Percentiles rank a stretch among this genome's conserved stretches.
phyloP scores from a whole-genome alignment of 805 yeast genomes.

The Dipodascopsis tothii region DNA sequence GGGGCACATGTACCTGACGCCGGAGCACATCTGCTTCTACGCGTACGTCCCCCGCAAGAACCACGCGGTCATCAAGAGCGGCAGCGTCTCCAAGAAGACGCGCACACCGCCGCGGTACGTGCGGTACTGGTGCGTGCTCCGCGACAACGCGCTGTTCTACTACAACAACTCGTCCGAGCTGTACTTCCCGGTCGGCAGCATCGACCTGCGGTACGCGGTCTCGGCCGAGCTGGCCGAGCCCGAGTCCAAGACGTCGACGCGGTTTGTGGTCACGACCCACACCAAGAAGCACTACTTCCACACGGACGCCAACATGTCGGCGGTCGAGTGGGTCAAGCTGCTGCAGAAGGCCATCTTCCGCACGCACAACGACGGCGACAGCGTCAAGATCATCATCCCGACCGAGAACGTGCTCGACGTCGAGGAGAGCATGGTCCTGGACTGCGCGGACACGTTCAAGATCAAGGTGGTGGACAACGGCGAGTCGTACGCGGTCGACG shows the following conservation, averaged over 20 bases:
- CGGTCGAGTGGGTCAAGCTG: constrained; percentile 71
- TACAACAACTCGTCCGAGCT: constrained; percentile 66
- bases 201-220: constrained; percentile 60
- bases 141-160: constrained; percentile 59
- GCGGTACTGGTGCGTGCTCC: constrained; percentile 74
- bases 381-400: constrained; percentile 73
- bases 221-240: constrained; percentile 46
- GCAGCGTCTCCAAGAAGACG: constrained; percentile 43
- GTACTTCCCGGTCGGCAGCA: constrained; percentile 73
- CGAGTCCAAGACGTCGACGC: constrained; percentile 26
- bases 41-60: constrained; percentile 62
- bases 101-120: constrained; percentile 34
- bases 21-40: constrained; percentile 57
- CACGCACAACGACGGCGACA: constrained; percentile 58
- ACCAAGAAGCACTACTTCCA: constrained; percentile 50
- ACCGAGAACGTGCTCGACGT: constrained; percentile 56
- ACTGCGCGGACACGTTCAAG: constrained; percentile 48
- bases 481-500: constrained; percentile 53
- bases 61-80: constrained; percentile 37
- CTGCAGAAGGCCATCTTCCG: constrained; percentile 73
- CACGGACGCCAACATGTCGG: constrained; percentile 66
- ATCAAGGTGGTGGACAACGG: constrained; percentile 55
- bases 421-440: constrained; percentile 49
- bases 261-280: constrained; percentile 52
- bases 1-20: constrained; percentile 75